Base-by-base conservation (phyloP, 331 rosid species). In the Arachis monticola region DNA sequence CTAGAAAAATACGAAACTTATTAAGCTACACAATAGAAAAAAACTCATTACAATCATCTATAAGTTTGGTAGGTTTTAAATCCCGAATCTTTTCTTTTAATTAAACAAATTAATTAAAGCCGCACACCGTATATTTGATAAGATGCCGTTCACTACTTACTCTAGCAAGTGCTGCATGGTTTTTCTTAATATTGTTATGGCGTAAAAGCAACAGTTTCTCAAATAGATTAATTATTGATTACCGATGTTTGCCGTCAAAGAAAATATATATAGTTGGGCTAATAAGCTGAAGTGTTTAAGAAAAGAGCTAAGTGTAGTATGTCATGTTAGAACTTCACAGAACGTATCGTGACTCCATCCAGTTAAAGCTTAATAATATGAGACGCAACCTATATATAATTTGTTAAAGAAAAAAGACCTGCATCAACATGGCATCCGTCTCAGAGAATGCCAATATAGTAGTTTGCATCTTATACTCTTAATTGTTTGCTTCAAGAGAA, bases 331-430 rank as follows among this genome's bases (percentile, higher is more conserved):
- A 71, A 78, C 3, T 13, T 38, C 50, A 9, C 22, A 56, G 62
- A 53, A 31, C 42, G 60, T 58, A 59, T 5, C 79, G 76, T 74
- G 67, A 80, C 80, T 74, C 56, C 31, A 68, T 68, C 67, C 5
- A 22, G 22, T 74, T 68, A 51, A 72, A 79, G 75, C 72, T 65
- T 64, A 10, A 64, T 58, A 22, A 17, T 17, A 17, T 17, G 22
- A 17, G 22, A 17, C 22, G 22, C 22, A 17, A 17, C 22, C 22
- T 17, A 17, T 66, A 66, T 48, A 45, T 3, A 45, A 8, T 6
- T 45, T 6, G 50, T 45, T 67, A 22, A 68, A 58, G 69, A 69
- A 64, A 74, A n/a, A 8, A 10, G 12, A 48, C 12, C 3, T 48
- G 9, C 11, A 7, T 3, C 48, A 44, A 6, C 48, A 44, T 44